Evolutionary conservation across 169 alveolate genomes (phyloP), one percentile per base, ranked within the genome.

Genomic region (Fabrea salina): DNA sequence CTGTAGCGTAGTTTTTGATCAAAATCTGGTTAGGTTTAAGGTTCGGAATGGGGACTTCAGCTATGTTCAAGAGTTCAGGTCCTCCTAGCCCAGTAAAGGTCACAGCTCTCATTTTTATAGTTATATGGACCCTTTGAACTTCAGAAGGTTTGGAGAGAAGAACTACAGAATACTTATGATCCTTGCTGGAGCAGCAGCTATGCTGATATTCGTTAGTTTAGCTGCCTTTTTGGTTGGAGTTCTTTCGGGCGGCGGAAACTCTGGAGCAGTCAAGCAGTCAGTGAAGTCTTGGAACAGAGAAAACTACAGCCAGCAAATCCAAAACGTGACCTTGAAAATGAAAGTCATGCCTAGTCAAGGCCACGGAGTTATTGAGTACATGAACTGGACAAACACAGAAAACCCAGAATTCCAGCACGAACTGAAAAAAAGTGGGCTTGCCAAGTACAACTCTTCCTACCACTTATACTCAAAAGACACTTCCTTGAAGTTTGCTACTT

Each of bases 21-120:
- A 70, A 70, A 0, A 70, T 66, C 5, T 70, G 67, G 35, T 70
- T 33, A 8, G 35, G 16, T 11, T 37, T 27, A 32, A 16, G 76
- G 33, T 39, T 27, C 57, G 89, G 89, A 19, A 83, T 43, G 7
- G 79, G 80, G 22, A 71, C 19, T 57, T 61, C 53, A 0, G 47
- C 37, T 3, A 74, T 16, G 47, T 47, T 49, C 22, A 74, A 5
- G 1, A 74, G 75, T 16, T 72, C 83, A 32, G 47, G 53, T 2
- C 75, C 83, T 16, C 86, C 86, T 51, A 49, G 50, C 16, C 64
- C 82, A 5, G 19, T 7, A 30, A 51, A 39, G 7, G 32, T 66
- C 5, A 74, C 72, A 33, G 80, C 82, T 61, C 61, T 44, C 87
- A 82, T 74, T 37, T 39, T 32, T 40, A 19, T 64, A 37, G 19